Evolutionary conservation across 805 yeast genomes (phyloP), one percentile per base, ranked within the genome.

Genomic region (Yarrowia phangngaensis): DNA sequence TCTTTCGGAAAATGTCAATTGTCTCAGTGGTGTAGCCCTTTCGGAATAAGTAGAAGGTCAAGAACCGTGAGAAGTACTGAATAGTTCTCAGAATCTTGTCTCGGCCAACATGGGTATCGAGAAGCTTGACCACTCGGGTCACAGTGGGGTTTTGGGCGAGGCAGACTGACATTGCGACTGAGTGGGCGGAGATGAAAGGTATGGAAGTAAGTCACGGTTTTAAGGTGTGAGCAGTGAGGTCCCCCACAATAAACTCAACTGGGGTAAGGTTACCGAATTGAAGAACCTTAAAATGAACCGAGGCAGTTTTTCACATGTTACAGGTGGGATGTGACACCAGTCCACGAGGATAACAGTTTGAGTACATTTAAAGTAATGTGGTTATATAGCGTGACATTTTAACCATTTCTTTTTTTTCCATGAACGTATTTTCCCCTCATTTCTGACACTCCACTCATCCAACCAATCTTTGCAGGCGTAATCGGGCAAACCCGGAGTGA

Each of bases 11-110:
- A 52, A 74, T 63, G 36, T 65, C 64, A 24, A 81, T 73, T 6
- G 70, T 55, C 47, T 71, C 73, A 50, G 62, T 62, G 20, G 77
- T 58, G 60, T 68, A 76, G 15, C 85, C 86, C 56, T 71, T 67
- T 57, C 80, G 74, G 35, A 71, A 70, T 43, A 76, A 70, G 61
- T 79, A 78, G 64, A 70, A 82, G 13, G 84, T 70, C 34, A 86
- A 65, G 64, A 89, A 83, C 53, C 95, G 72, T 9, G 86, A 75
- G 55, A 84, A 72, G 68, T 89, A 89, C 56, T 90, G 95, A 38
- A 85, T 74, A 49, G 83, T 67, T 57, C 96, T 80, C 60, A 84
- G 72, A 11, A 80, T 64, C 69, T 88, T 88, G 62, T 88, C 96
- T 57, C 95, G 74, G 52, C 90, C 90, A 30, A 80, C 76, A 13